Evolutionary conservation across 1,139 yeast species (phyloP).

Genomic region (Magnusiomyces sp.): DNA sequence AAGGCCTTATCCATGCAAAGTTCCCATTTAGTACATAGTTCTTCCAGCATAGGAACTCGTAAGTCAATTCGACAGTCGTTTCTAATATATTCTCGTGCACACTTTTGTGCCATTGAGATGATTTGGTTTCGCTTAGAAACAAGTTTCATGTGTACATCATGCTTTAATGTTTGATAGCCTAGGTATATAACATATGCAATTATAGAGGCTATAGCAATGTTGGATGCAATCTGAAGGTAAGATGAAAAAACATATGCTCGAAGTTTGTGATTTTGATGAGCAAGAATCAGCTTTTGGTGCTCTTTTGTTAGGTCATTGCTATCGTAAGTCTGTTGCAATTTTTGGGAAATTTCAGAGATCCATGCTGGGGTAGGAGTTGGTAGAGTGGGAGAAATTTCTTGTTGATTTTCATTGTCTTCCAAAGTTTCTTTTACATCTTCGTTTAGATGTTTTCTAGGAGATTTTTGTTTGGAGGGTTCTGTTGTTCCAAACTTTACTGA

Average conservation of each 20-base stretch:
- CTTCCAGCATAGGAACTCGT: slow-evolving; percentile 58
- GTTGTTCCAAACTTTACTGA: background rate
- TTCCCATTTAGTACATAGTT: slow-evolving; percentile 63
- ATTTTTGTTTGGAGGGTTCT: background rate
- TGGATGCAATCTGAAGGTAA: slow-evolving; percentile 12
- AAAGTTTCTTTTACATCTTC: background rate
- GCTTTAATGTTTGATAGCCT: background rate
- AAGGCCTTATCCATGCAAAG: slow-evolving; percentile 38
- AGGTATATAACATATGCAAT: slow-evolving; percentile 4
- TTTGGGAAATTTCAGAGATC: slow-evolving; percentile 1
- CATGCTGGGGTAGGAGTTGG: slow-evolving; percentile 7
- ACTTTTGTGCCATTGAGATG: slow-evolving; percentile 25
- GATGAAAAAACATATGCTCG: slow-evolving; percentile 9
- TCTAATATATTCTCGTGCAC: slow-evolving; percentile 56
- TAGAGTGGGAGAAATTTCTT: background rate
- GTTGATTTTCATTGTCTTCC: background rate
- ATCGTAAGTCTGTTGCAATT: background rate
- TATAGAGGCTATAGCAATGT: slow-evolving; percentile 10
- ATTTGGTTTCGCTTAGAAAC: slow-evolving; percentile 3
- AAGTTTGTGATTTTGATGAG: background rate
- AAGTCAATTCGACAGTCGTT: slow-evolving; percentile 51
- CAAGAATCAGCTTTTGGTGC: background rate
- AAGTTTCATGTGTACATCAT: slow-evolving; percentile 2
- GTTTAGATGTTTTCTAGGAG: background rate
- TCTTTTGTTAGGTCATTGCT: background rate